These are phyloP conservation scores for Glycine soja DNA, from an alignment of 306 rosid genomes.

Conservation along the genomic window DNA sequence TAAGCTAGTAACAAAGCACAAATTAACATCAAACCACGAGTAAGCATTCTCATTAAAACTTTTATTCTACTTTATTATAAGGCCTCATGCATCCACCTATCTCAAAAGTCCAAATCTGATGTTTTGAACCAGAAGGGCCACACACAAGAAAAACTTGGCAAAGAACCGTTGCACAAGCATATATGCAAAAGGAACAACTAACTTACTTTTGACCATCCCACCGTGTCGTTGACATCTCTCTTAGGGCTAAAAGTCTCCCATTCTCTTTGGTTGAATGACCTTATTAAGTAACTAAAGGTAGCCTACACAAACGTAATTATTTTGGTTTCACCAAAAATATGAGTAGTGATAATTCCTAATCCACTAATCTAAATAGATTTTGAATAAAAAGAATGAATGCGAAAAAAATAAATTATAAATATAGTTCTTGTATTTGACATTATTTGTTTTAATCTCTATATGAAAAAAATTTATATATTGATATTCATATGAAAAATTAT, in stretches of 20 bases:
- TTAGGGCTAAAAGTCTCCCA: background rate
- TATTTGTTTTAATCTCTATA: background rate
- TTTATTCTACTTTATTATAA: conserved; percentile 18
- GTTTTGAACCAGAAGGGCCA: background rate
- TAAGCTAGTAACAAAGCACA: conserved; percentile 2
- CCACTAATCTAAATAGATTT: background rate
- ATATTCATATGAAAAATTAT: no score
- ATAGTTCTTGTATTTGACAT: background rate
- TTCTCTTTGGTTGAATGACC: conserved; percentile 8
- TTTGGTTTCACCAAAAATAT: conserved; percentile 14
- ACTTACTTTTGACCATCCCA: conserved; percentile 68
- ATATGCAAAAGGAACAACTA: conserved; percentile 44
- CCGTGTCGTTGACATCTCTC: conserved; percentile 11
- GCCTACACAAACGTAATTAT: conserved; percentile 28
- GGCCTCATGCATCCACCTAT: conserved; percentile 5
- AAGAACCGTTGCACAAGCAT: conserved; percentile 39
- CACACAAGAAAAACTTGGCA: conserved; percentile 43
- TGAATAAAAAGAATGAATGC: background rate
- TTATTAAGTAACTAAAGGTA: conserved; percentile 35
- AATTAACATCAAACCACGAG: background rate
- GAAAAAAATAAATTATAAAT: background rate
- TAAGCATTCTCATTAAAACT: conserved; percentile 17
- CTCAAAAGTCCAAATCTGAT: conserved; percentile 43
- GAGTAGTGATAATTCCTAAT: conserved; percentile 1
- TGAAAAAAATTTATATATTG: background rate